Conservation (phyloP, 2,329 filamentous ascomycete species). For the Metarhizium album region DNA sequence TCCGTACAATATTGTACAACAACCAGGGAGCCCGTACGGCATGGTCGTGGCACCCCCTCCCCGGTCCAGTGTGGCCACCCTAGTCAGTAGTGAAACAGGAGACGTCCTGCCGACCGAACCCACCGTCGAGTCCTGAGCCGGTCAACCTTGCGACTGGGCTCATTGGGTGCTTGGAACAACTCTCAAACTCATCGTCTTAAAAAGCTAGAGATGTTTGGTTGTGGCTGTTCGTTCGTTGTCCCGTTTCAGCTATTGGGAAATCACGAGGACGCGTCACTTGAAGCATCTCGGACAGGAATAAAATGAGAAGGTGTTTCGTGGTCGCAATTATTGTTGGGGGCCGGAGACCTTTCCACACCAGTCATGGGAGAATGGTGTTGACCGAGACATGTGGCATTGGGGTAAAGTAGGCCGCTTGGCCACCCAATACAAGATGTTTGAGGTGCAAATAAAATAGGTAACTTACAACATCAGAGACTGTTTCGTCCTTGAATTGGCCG, state of each 20-base stretch:
- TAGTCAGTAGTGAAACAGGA: conserved; percentile 14
- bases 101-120: conserved; percentile 10
- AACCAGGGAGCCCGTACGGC: neutral
- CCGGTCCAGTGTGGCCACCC: conserved; percentile 8
- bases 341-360: neutral
- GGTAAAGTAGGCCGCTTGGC: conserved; percentile 2
- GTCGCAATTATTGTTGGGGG: neutral
- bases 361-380: neutral
- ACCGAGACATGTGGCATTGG: conserved; percentile 2
- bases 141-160: conserved; percentile 12
- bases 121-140: conserved; percentile 11
- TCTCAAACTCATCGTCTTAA: neutral
- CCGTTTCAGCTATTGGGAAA: neutral
- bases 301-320: neutral
- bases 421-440: neutral
- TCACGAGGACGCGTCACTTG: conserved; percentile 3
- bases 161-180: neutral
- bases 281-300: neutral
- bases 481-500: conserved; percentile 11
- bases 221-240: neutral
- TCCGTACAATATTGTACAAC: neutral
- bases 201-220: neutral
- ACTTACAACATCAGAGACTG: conserved; percentile 10
- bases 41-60: conserved; percentile 5
- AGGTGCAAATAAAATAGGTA: neutral